These are phyloP conservation scores for Blepharisma stoltei DNA, from an alignment of 73 alveolate genomes.

Conservation along the genomic window DNA sequence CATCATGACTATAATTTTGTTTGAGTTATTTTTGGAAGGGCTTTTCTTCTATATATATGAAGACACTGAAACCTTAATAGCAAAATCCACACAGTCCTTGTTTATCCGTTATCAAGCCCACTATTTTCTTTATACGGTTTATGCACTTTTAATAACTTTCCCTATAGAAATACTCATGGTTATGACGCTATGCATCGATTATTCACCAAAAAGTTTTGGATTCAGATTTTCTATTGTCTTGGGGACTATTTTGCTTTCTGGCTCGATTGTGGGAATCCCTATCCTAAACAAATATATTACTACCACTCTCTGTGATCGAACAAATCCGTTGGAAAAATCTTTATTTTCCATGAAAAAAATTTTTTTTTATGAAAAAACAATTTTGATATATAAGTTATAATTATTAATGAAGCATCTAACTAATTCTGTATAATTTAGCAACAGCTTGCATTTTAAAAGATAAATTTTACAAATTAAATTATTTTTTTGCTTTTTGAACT, in stretches of 20 bases:
- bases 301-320: no score
- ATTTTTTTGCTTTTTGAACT: no score
- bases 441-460: no score
- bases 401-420: no score
- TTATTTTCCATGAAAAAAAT: no score
- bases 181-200: neutral
- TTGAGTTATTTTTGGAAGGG: neutral
- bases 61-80: neutral
- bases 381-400: no score
- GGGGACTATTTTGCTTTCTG: neutral
- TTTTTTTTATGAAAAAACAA: no score
- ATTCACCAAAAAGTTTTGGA: constrained; percentile 7
- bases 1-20: neutral
- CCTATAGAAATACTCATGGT: neutral
- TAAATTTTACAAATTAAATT: no score
- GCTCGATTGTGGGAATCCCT: neutral
- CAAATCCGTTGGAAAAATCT: no score
- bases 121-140: constrained; percentile 1
- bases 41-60: neutral
- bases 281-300: neutral
- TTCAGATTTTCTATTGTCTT: neutral
- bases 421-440: no score
- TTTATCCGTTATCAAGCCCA: neutral
- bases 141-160: neutral
- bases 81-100: neutral